These are phyloP conservation scores for Ceratocystis lukuohia DNA, from an alignment of 2,329 filamentous ascomycete genomes.

Conservation along the genomic window DNA sequence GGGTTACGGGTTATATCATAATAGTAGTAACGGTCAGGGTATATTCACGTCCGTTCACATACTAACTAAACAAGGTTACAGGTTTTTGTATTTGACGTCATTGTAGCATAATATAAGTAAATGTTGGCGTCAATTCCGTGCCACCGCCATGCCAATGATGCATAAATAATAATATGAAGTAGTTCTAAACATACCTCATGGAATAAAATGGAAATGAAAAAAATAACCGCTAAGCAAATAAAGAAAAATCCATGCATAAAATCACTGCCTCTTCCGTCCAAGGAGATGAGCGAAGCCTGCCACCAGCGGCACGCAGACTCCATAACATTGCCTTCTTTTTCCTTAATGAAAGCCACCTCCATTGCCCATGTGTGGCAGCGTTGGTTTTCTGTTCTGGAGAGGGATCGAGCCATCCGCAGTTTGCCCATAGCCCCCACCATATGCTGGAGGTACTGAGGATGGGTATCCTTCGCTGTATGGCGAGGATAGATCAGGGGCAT, in stretches of 20 bases:
- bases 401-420: constrained; percentile 8
- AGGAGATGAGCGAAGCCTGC: background rate
- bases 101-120: background rate
- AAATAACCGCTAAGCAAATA: background rate
- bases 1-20: background rate
- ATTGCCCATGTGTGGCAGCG: background rate
- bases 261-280: background rate
- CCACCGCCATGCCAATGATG: background rate
- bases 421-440: constrained; percentile 10
- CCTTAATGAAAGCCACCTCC: background rate
- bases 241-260: background rate
- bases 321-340: background rate
- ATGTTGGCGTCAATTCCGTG: background rate
- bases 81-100: background rate
- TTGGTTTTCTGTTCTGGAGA: constrained; percentile 10
- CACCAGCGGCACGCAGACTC: background rate
- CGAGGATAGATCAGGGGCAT: background rate
- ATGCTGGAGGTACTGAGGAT: background rate
- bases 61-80: too few species aligned
- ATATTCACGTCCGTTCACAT: too few species aligned
- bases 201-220: too few species aligned
- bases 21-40: too few species aligned
- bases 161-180: background rate
- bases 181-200: background rate
- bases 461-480: background rate